Conservation (phyloP, 2,329 filamentous ascomycete species). For the Colletotrichum lindemuthianum region DNA sequence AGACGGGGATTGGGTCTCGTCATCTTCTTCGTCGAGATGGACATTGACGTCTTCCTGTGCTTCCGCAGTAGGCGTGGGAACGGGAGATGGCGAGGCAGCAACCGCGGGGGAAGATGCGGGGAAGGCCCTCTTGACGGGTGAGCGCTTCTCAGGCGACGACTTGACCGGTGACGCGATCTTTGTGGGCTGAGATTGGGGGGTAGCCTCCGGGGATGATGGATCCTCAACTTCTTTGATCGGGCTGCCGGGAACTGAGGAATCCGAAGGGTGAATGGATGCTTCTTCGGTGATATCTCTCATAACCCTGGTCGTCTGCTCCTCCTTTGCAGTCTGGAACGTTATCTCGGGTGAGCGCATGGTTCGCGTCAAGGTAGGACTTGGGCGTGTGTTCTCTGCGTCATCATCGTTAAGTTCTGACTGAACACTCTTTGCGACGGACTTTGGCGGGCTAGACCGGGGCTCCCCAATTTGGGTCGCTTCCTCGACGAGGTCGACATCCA, state of each 20-base stretch:
- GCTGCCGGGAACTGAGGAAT: slow-evolving; percentile 35
- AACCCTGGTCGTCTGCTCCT: slow-evolving; percentile 51
- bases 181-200: slow-evolving; percentile 38
- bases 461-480: slow-evolving; percentile 39
- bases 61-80: slow-evolving; percentile 12
- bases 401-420: slow-evolving; percentile 34
- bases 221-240: slow-evolving; percentile 27
- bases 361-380: slow-evolving; percentile 38
- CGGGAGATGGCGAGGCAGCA: slow-evolving; percentile 16
- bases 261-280: slow-evolving; percentile 33
- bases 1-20: slow-evolving; percentile 68
- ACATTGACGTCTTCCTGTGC: slow-evolving; percentile 38
- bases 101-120: slow-evolving; percentile 24
- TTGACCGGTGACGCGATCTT: slow-evolving; percentile 39
- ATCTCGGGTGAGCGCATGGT: slow-evolving; percentile 46
- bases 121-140: slow-evolving; percentile 40
- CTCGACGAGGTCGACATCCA: slow-evolving; percentile 47
- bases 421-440: slow-evolving; percentile 25
- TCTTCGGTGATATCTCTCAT: slow-evolving; percentile 35
- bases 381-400: slow-evolving; percentile 20
- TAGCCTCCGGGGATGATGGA: slow-evolving; percentile 31
- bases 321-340: slow-evolving; percentile 55
- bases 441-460: slow-evolving; percentile 26
- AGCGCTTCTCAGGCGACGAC: slow-evolving; percentile 36
- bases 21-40: slow-evolving; percentile 46